Percentiles rank a stretch among this genome's conserved stretches.
Evolutionary conservation across 2,329 filamentous ascomycete species (phyloP).

Genomic region (Rhinocladiella similis): DNA sequence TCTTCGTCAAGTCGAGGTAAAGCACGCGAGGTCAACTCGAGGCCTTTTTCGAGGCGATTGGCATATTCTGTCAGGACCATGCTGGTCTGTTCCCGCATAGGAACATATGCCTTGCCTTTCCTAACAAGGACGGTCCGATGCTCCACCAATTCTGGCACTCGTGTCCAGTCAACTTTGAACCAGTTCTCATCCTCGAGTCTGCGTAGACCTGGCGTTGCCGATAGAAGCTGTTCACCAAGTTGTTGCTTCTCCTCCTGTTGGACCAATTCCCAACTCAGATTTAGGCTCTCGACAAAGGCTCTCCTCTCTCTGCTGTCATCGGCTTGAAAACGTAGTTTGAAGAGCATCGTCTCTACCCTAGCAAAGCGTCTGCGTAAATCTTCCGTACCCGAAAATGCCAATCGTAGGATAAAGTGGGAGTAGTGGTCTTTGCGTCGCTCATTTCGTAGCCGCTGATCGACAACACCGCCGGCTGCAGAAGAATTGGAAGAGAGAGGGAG

Average conservation of each 20-base stretch:
- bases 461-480: constrained; percentile 55
- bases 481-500: constrained; percentile 77
- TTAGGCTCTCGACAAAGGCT: constrained; percentile 73
- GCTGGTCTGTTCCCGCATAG: constrained; percentile 78
- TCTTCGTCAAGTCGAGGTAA: constrained; percentile 93
- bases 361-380: constrained; percentile 85
- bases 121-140: constrained; percentile 72
- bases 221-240: constrained; percentile 62
- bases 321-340: constrained; percentile 75
- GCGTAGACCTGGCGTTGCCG: constrained; percentile 52
- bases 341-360: constrained; percentile 84
- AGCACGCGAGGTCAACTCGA: constrained; percentile 89
- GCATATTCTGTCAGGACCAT: constrained; percentile 90
- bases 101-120: constrained; percentile 86
- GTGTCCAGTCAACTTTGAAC: constrained; percentile 97
- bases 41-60: constrained; percentile 71
- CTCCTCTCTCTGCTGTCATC: constrained; percentile 73
- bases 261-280: constrained; percentile 82
- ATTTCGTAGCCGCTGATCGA: constrained; percentile 56
- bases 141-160: constrained; percentile 88
- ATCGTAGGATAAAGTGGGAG: constrained; percentile 91
- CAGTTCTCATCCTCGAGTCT: constrained; percentile 75
- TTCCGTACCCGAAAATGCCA: constrained; percentile 89
- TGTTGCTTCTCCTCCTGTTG: constrained; percentile 75
- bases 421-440: constrained; percentile 96